Evolutionary conservation across 225 moss, liverwort and hornwort genomes (phyloP), one percentile per base, ranked within the genome.

Genomic region (Lunularia cruciata): DNA sequence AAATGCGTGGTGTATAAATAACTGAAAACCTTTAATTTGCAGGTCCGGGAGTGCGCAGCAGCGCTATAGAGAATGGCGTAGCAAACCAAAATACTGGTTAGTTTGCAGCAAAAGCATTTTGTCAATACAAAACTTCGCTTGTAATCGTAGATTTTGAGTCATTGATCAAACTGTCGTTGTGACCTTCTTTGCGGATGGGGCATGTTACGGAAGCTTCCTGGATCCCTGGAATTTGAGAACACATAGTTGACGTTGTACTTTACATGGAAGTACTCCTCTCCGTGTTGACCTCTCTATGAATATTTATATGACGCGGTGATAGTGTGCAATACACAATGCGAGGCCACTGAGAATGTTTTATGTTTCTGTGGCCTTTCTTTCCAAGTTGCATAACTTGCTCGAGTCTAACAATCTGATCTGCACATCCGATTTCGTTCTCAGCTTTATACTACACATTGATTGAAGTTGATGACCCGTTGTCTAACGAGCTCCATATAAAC

Each of bases 131-230:
- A 13, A 61, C 36, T n/a, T 19, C 5, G 15, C 0, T 39, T 15
- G 4, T 32, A 27, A 20, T 39, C 35, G 22, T 19, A 8, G 4
- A 33, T 58, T n/a, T 58, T 8, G 35, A 34, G 31, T 35, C 33
- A 28, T 33, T 27, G 11, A 16, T 25, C 28, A 60, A 42, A 15
- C 6, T 23, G 14, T 65, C 47, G 4, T 38, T 33, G 12, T 37
- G 8, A 39, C 6, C 1, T 32, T 65, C 26, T 72, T 51, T 79
- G 72, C 71, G 92, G 96, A 90, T 96, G 43, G 96, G 96, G 58
- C 96, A 96, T 87, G 96, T 96, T 74, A 96, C 96, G 38, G 92
- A 96, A 82, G 87, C 92, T 61, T 92, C 92, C 52, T 92, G 92
- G 68, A 92, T 96, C 78, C 92, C 96, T 65, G 96, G 92, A 85